Evolutionary conservation across 2,329 filamentous ascomycete species (phyloP), one percentile per base, ranked within the genome.

Genomic region (Xylaria sp.): DNA sequence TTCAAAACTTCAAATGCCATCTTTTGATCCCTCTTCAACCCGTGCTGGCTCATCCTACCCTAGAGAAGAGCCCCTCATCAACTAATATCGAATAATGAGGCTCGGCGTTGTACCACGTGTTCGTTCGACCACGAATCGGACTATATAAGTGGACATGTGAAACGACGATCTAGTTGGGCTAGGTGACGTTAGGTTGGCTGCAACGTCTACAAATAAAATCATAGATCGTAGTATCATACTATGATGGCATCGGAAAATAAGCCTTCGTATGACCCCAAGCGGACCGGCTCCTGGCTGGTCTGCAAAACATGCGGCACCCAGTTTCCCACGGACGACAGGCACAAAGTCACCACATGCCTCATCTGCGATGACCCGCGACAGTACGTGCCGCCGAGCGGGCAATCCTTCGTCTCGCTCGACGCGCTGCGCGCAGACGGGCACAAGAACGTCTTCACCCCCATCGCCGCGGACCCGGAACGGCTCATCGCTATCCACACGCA

Each of bases 341-440:
- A 79, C 13, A 75, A 83, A 33, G 80, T 89, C 52, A 84, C 81
- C 63, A 86, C 83, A 4, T 94, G 91, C 80, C 85, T 86, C 67
- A 92, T 94, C 71, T 94, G 92, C 80, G 91, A 93, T 78, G 91
- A 93, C 78, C 85, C 91, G 0, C 86, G 92, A 4, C 91, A 94
- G 79, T 94, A 86, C 75, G 89, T 92, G 0, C 90, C 91, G 0
- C 82, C 84, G 0, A 78, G 80, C 0, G 90, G 90, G 1, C 91
- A 94, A 80, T 79, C 83, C 25, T 94, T 92, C 82, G 91, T 89
- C 0, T 89, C 86, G 0, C 84, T 93, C 28, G 77, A 79, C 0
- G 79, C 80, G 0, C 75, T 89, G 28, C 80, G 80, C 23, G 74
- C 76, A 12, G 67, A 72, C 3, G 78, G 76, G 5, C 83, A 90